These are phyloP conservation scores for Glomus cerebriforme DNA, from an alignment of 192 early-diverging fungal genomes.

Conservation along the genomic window DNA sequence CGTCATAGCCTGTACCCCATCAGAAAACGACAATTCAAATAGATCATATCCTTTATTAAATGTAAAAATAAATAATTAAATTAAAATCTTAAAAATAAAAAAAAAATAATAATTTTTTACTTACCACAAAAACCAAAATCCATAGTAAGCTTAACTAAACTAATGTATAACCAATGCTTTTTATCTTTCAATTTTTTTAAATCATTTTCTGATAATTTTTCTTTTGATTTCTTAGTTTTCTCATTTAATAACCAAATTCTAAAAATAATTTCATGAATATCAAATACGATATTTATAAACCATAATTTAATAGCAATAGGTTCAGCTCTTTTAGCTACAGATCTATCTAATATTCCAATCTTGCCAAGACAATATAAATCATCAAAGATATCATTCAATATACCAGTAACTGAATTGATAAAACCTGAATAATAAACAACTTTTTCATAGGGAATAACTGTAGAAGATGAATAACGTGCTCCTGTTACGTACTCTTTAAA, in stretches of 20 bases:
- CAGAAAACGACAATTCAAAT: constrained; percentile 49
- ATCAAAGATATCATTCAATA: constrained; percentile 73
- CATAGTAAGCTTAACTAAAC: constrained; percentile 63
- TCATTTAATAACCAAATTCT: constrained; percentile 37
- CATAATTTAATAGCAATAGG: constrained; percentile 67
- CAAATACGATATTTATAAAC: constrained; percentile 71
- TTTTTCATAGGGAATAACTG: constrained; percentile 2
- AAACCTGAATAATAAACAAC: constrained; percentile 30
- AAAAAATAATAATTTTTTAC: constrained; percentile 23
- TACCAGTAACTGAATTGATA: constrained; percentile 51
- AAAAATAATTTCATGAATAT: constrained; percentile 58
- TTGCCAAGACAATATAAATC: constrained; percentile 75
- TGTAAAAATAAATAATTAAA: constrained; percentile 24
- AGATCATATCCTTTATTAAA: constrained; percentile 53
- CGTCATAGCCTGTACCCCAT: constrained; percentile 53
- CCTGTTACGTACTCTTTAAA: constrained; percentile 38
- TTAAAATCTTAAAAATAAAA: not conserved
- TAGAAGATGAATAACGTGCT: not conserved
- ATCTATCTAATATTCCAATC: constrained; percentile 61
- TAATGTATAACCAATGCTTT: constrained; percentile 56
- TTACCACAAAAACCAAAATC: constrained; percentile 78
- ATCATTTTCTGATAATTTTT: constrained; percentile 33
- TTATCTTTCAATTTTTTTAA: constrained; percentile 45
- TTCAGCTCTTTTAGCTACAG: constrained; percentile 54
- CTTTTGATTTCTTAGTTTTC: constrained; percentile 16